Evolutionary conservation across 2,329 filamentous ascomycete species (phyloP), one percentile per base, ranked within the genome.

Genomic region (Fusarium papillatum): DNA sequence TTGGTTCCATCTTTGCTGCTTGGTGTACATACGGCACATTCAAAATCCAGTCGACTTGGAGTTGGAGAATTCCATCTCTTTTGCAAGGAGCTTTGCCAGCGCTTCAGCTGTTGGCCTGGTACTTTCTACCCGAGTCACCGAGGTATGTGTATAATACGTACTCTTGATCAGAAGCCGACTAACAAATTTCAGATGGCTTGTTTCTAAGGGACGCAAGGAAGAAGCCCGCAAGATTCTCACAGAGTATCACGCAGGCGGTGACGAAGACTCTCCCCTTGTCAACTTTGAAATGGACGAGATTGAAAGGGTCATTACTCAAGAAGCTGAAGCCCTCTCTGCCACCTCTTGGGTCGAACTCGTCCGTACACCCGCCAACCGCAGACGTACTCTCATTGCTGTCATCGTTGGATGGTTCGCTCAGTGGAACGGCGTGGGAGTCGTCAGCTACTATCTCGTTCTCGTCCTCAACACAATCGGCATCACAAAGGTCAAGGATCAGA

Each of bases 391-490:
- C 19, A 43, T 63, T 8, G 60, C 41, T 3, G 39, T 63, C 14
- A 63, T 22, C 9, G 41, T 63, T 3, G 39, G 60, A 19, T 59
- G 53, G 31, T 29, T 59, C 19, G 24, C 50, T 5, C 64, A 66
- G n/a, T 63, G 60, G 60, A 46, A 36, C 60, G 64, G 64, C 5
- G 29, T 41, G 10, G 38, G 50, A 8, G 48, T 69, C 13, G 43
- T 69, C 6, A 48, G 48, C 4, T 74, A 84, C 60, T 85, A 85
- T 66, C 78, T 85, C 6, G 82, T 82, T 1, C 79, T 82, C 1
- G 84, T 85, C 76, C 77, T 85, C 19, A 78, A 81, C 17, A 81
- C 81, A 8, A 78, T 85, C 10, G 84, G 84, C 0, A 84, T 85
- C 29, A 82, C 77, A n/a, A 78, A 83, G 43, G 82, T 81, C 16